Percentiles rank a stretch among this genome's conserved stretches.
Evolutionary conservation across 129 eudicot species (phyloP).

Genomic region (Flaveria linearis): DNA sequence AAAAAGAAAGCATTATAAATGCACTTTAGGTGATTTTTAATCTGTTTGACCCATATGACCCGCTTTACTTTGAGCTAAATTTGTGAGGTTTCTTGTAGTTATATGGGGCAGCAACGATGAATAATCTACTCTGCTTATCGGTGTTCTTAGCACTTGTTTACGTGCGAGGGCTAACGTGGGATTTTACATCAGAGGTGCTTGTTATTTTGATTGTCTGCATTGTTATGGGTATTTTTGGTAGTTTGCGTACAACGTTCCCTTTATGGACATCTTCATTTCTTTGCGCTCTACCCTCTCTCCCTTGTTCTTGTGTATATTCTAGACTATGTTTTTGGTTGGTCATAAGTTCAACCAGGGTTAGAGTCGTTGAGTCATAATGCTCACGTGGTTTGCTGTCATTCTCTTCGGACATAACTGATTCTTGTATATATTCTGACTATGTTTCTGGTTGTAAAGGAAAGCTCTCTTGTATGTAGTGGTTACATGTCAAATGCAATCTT

Average conservation of each 20-base stretch:
- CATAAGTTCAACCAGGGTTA: constrained; percentile 32
- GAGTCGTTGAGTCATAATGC: not conserved
- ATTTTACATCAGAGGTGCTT: constrained; percentile 82
- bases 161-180: constrained; percentile 70
- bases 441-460: not conserved
- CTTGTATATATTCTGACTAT: not conserved
- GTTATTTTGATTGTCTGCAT: constrained; percentile 76
- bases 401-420: not conserved
- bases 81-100: constrained; percentile 40
- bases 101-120: constrained; percentile 91
- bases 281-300: constrained; percentile 70
- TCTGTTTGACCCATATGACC: not conserved
- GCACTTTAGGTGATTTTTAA: not conserved
- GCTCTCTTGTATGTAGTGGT: not conserved
- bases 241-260: constrained; percentile 81
- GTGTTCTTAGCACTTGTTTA: constrained; percentile 87
- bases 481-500: no score
- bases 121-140: constrained; percentile 69
- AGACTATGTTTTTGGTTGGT: constrained; percentile 82
- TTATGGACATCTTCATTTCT: constrained; percentile 79
- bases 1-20: no score
- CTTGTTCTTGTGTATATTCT: constrained; percentile 79
- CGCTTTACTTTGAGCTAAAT: not conserved
- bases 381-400: not conserved
- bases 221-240: constrained; percentile 75